These are phyloP conservation scores for Epichloe sibirici DNA, from an alignment of 2,329 filamentous ascomycete genomes.

Conservation along the genomic window DNA sequence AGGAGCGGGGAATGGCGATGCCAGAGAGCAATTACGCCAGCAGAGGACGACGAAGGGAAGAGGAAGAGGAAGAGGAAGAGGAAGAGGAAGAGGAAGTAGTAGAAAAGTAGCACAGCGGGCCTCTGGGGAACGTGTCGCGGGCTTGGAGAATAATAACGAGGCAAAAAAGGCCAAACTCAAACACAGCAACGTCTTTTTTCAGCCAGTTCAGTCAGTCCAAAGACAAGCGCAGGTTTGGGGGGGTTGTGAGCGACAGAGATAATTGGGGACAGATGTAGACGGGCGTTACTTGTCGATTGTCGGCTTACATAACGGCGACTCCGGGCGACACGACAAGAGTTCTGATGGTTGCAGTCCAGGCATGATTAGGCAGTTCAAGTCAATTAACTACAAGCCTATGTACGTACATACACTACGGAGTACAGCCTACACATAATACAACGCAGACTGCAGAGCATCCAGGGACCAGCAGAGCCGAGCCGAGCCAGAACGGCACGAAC, in stretches of 20 bases:
- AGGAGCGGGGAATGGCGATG: neutral
- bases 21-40: neutral
- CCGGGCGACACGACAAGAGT: neutral
- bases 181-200: neutral
- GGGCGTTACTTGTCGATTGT: neutral
- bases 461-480: too few species aligned
- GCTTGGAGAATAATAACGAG: neutral
- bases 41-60: neutral
- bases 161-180: neutral
- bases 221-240: neutral
- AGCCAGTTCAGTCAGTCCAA: neutral
- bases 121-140: neutral
- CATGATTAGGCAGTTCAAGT: too few species aligned
- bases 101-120: neutral
- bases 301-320: conserved; percentile 8
- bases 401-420: too few species aligned
- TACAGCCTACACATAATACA: too few species aligned
- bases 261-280: neutral
- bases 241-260: neutral
- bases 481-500: too few species aligned
- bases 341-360: too few species aligned
- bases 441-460: too few species aligned
- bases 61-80: neutral
- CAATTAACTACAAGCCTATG: too few species aligned
- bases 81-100: neutral